Conservation (phyloP, 2,329 filamentous ascomycete species). For the Rasamsonia emersonii region DNA sequence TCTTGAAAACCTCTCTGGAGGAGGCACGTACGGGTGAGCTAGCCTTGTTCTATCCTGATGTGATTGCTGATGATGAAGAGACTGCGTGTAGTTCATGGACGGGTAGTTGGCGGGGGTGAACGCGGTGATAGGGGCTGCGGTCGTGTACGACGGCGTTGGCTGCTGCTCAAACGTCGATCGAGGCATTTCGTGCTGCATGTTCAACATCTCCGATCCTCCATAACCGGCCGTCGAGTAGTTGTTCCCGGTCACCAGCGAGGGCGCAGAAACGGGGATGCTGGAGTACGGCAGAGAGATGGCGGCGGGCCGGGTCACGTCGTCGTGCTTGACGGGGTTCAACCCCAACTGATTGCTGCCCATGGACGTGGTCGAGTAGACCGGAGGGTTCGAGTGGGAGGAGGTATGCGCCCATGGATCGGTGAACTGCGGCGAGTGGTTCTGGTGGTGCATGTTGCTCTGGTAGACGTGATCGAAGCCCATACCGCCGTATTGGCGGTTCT, state of each 20-base stretch:
- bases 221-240: constrained; percentile 54
- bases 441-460: constrained; percentile 55
- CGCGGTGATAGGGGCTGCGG: constrained; percentile 62
- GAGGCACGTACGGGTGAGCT: constrained; percentile 70
- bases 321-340: constrained; percentile 52
- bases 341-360: constrained; percentile 53
- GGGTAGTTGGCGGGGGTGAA: constrained; percentile 66
- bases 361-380: constrained; percentile 45
- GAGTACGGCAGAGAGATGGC: constrained; percentile 62
- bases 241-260: constrained; percentile 62
- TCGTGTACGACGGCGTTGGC: constrained; percentile 53
- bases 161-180: constrained; percentile 63
- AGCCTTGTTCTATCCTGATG: constrained; percentile 57
- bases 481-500: constrained; percentile 70
- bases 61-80: constrained; percentile 42
- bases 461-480: constrained; percentile 77
- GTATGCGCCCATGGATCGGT: constrained; percentile 78
- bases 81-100: constrained; percentile 63
- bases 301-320: constrained; percentile 47
- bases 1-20: neutral
- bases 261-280: constrained; percentile 62
- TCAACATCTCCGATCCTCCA: constrained; percentile 58
- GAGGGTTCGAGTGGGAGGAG: constrained; percentile 55
- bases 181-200: constrained; percentile 66
- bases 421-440: constrained; percentile 62